Base-by-base conservation (phyloP, 768 basidiomycete species). In the Suillus luteus region DNA sequence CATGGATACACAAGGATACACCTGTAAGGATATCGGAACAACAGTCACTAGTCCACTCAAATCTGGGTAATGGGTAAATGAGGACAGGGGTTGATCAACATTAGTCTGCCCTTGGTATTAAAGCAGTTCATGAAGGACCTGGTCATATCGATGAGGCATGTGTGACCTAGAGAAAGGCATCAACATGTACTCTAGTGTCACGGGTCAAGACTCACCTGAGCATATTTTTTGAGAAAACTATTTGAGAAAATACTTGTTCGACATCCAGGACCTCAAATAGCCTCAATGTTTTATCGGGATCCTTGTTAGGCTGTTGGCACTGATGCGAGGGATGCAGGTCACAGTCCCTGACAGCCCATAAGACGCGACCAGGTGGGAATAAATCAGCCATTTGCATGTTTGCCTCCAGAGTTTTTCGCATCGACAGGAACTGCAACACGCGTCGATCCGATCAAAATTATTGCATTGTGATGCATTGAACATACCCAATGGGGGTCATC, bases 211-310 rank as follows among this genome's bases (percentile, higher is more conserved):
- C 83, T 41, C 66, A 89, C 90, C 86, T 88, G 65, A 95, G 78
- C 93, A 95, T 94, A 71, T 91, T 89, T 72, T 82, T 82, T 40
- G 91, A 86, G 76, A 94, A 94, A 7, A 93, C 84, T 62, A 94
- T 85, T 75, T 94, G 91, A 17, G 82, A 83, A 71, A 93, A 95
- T 54, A 91, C 89, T 68, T 84, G 82, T 75, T 92, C 88, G 15
- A 88, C 87, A 64, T 93, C 86, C 40, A 86, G 71, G 11, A 94
- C 91, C 70, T 93, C 90, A 66, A 93, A 94, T 38, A 94, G 72
- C 58, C 92, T 80, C 51, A 68, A 44, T 59, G 71, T 64, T 65
- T 78, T 75, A 48, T 64, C 59, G 24, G 63, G 54, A 55, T 63
- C 17, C 31, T 46, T 63, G n/a, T 40, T 31, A 14, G 61, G 27